phyloP scores from a whole-genome alignment of 495 filamentous ascomycete genomes.

The Chaetomium fimeti region DNA sequence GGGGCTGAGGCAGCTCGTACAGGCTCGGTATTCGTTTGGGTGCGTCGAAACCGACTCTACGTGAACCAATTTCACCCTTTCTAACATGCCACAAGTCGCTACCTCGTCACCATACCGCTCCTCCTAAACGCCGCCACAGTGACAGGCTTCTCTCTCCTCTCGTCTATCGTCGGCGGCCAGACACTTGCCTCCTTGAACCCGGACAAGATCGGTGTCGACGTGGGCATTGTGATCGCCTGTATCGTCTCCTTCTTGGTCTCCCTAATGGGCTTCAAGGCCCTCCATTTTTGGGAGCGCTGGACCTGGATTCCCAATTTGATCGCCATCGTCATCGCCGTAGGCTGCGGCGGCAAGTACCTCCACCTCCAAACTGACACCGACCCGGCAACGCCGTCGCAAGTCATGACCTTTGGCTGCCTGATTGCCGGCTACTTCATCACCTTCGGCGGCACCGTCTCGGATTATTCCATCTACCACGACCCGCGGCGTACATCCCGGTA shows the following conservation, averaged over 20 bases:
- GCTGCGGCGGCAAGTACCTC: slow-evolving; percentile 48
- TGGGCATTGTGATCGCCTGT: slow-evolving; percentile 53
- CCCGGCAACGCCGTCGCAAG: slow-evolving; percentile 32
- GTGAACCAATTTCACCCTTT: neutral
- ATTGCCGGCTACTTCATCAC: slow-evolving; percentile 48
- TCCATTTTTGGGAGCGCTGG: slow-evolving; percentile 57
- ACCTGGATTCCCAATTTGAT: slow-evolving; percentile 56
- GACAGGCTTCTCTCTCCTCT: slow-evolving; percentile 45
- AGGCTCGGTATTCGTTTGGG: slow-evolving; percentile 57
- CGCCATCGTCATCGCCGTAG: slow-evolving; percentile 50
- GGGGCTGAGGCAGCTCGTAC: slow-evolving; percentile 56
- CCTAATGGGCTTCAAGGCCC: slow-evolving; percentile 51
- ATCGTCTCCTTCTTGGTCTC: slow-evolving; percentile 48
- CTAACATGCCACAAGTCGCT: slow-evolving; percentile 24
- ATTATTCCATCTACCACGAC: slow-evolving; percentile 47
- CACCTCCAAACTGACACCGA: slow-evolving; percentile 33
- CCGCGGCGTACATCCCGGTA: slow-evolving; percentile 40
- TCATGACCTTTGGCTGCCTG: slow-evolving; percentile 37
- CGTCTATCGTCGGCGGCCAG: slow-evolving; percentile 44
- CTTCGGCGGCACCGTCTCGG: slow-evolving; percentile 44
- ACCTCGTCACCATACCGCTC: slow-evolving; percentile 42
- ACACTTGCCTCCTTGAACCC: slow-evolving; percentile 48
- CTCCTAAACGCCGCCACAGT: slow-evolving; percentile 45
- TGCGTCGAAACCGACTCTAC: slow-evolving; percentile 19
- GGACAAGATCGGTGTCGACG: slow-evolving; percentile 46